Conservation (phyloP, 805 yeast genomes). For the Myxozyma nipponensis region DNA sequence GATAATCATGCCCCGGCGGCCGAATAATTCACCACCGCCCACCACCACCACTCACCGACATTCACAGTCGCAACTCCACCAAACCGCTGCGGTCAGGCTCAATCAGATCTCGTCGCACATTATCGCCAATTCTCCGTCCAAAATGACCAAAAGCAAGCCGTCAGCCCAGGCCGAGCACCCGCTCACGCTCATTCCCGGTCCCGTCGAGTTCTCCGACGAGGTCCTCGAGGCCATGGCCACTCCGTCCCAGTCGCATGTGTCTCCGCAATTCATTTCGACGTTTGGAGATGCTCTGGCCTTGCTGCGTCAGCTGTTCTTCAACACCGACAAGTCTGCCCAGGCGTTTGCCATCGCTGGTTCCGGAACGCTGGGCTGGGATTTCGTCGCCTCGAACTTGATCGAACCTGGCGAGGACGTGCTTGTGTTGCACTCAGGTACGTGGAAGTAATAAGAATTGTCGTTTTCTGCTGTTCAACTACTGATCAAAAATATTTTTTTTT, state of each 20-base stretch:
- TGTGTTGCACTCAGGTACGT: slow-evolving; percentile 82
- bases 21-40: too few relatives aligned
- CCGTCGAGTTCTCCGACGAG: slow-evolving; percentile 74
- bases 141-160: slow-evolving; percentile 3
- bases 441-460: neutral
- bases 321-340: slow-evolving; percentile 63
- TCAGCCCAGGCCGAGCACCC: slow-evolving; percentile 34
- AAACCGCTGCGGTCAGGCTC: slow-evolving; percentile 12
- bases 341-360: slow-evolving; percentile 82
- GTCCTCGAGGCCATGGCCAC: slow-evolving; percentile 78
- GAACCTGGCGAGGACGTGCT: slow-evolving; percentile 63
- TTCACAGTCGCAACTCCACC: neutral
- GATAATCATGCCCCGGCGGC: too few relatives aligned
- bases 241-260: slow-evolving; percentile 85
- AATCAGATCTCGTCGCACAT: slow-evolving; percentile 14
- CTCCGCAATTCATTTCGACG: slow-evolving; percentile 72
- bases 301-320: slow-evolving; percentile 65
- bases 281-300: slow-evolving; percentile 66
- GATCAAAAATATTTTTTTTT: neutral
- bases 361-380: slow-evolving; percentile 95
- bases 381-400: slow-evolving; percentile 73
- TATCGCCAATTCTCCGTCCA: neutral
- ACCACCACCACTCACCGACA: neutral
- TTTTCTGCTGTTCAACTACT: neutral
- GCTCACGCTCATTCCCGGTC: slow-evolving; percentile 68